Evolutionary conservation across 163 green algal genomes (phyloP).

Genomic region (Chlamydomonas reinhardtii): DNA sequence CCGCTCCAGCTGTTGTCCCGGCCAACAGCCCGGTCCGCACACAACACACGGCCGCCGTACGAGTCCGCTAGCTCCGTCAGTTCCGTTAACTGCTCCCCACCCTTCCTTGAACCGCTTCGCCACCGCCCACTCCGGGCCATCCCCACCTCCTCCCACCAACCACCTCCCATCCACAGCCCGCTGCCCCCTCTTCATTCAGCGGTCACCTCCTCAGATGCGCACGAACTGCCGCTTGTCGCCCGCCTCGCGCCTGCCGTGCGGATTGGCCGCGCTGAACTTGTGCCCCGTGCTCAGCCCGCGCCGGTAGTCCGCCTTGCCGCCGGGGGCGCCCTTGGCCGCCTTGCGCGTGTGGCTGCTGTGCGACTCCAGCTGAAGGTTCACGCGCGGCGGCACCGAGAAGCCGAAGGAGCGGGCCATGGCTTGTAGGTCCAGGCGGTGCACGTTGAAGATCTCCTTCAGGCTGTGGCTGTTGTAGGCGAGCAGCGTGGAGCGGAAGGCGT

Average conservation of each 20-base stretch:
- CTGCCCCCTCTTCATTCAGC: too few species aligned
- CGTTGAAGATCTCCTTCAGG: constrained; percentile 98
- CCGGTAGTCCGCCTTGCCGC: constrained; percentile 72
- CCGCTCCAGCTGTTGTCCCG: too few species aligned
- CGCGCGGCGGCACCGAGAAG: constrained; percentile 86
- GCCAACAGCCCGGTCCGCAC: too few species aligned
- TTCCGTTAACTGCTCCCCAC: too few species aligned
- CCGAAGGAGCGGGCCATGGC: constrained; percentile 94
- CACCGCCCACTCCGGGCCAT: too few species aligned
- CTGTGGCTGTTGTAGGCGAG: constrained; percentile 97
- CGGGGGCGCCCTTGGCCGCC: constrained; percentile 37
- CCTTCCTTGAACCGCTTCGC: too few species aligned
- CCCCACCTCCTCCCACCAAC: too few species aligned
- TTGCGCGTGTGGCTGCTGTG: constrained; percentile 53
- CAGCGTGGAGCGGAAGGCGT: constrained; percentile 89
- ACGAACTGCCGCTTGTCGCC: constrained; percentile 91
- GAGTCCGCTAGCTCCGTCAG: too few species aligned
- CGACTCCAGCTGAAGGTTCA: constrained; percentile 55
- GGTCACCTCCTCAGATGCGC: constrained; percentile 44
- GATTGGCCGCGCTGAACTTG: constrained; percentile 90
- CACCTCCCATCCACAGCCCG: too few species aligned
- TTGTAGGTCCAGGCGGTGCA: constrained; percentile 93
- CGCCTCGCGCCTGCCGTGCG: constrained; percentile 81
- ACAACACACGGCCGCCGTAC: too few species aligned
- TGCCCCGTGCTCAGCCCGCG: constrained; percentile 74